Evolutionary conservation across 345 rosid genomes (phyloP), one percentile per base, ranked within the genome.

Genomic region (Eucalyptus coolabah): DNA sequence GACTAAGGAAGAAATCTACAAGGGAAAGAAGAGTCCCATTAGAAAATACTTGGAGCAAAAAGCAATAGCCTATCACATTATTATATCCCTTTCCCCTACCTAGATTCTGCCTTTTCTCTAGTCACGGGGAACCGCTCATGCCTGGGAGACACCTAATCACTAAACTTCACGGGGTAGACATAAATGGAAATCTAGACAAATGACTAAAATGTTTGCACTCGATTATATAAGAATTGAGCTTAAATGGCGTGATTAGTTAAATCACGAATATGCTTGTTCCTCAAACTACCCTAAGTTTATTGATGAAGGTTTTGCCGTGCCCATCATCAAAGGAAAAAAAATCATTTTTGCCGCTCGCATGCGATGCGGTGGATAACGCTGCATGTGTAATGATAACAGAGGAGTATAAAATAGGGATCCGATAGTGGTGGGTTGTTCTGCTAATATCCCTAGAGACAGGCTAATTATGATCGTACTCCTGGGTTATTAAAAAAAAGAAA

Each of bases 391-490:
- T 69, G 23, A 69, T 32, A 4, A 69, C 1, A 9, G 7, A 59
- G 6, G 65, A 28, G 40, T n/a, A 8, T 0, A 65, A n/a, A 65
- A 19, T 16, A 3, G 9, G 21, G 0, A n/a, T n/a, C 7, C 7
- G 19, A 0, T 6, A 8, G 19, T 15, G 37, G 19, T 15, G 37
- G 10, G 11, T 65, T 65, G 19, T 30, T 2, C 40, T 1, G 21
- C 40, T 16, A 15, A 17, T 65, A 30, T 65, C 37, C 19, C 3
- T 65, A n/a, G 3, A 65, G 19, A 65, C 10, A 9, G 21, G 19
- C 6, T 65, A 65, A 15, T 16, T n/a, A 15, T 4, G 10, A 65
- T 15, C 21, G 40, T n/a, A n/a, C 6, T 4, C 21, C 2, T n/a
- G 10, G 77, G 37, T 65, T 65, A 65, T 65, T 15, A 19, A 19